Conservation (phyloP, 2,329 filamentous ascomycete genomes). For the Fusarium abutilonis region DNA sequence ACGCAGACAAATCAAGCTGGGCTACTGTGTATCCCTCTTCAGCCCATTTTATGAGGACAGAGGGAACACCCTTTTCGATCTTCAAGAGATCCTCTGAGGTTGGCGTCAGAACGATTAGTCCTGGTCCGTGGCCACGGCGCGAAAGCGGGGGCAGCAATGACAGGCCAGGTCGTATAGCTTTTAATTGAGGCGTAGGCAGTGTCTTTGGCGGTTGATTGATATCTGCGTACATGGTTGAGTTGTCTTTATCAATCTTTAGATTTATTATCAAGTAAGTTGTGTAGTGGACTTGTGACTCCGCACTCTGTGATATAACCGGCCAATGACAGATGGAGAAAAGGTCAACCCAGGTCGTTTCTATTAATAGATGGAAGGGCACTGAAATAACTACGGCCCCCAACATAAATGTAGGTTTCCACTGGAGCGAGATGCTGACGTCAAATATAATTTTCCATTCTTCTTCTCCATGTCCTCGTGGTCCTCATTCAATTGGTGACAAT, state of each 20-base stretch:
- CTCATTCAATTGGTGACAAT: not conserved
- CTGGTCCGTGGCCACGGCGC: conserved; percentile 51
- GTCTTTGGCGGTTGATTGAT: conserved; percentile 40
- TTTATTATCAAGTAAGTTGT: not conserved
- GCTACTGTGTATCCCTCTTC: conserved; percentile 75
- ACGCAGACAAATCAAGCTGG: conserved; percentile 1
- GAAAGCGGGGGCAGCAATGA: conserved; percentile 50
- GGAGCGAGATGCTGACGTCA: too few species aligned
- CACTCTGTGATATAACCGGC: not conserved
- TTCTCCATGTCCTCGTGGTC: not conserved
- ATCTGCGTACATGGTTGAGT: conserved; percentile 36
- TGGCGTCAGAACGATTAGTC: conserved; percentile 47
- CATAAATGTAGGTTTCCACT: too few species aligned
- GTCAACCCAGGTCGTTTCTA: too few species aligned
- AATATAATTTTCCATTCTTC: not conserved
- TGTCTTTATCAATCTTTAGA: not conserved
- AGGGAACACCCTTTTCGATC: conserved; percentile 55
- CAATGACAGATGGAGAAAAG: too few species aligned
- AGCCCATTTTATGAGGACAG: conserved; percentile 72
- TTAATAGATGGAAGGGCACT: too few species aligned
- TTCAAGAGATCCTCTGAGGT: conserved; percentile 35
- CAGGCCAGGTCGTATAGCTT: conserved; percentile 30
- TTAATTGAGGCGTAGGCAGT: conserved; percentile 36
- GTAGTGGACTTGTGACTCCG: not conserved
- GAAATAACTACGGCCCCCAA: too few species aligned